Percentiles rank a stretch among this genome's conserved stretches.
Conservation (phyloP, 345 rosid species). For the Gossypium australe region DNA sequence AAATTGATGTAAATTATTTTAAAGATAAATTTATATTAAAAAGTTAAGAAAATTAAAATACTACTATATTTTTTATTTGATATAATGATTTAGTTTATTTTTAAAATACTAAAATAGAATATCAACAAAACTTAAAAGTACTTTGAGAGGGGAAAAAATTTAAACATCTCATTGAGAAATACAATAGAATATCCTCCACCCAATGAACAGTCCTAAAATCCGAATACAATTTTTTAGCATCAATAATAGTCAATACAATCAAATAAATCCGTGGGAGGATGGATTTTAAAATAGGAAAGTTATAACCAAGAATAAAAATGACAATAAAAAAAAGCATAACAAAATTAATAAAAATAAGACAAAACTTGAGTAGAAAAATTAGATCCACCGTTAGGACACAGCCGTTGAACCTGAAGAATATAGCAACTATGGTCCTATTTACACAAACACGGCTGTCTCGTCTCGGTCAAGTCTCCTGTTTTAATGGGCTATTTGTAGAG, state of each 20-base stretch:
- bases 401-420: conserved; percentile 17
- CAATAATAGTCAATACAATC: conserved; percentile 3
- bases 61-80: no score
- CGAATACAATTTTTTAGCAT: background rate
- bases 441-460: conserved; percentile 14
- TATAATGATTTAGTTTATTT: no score
- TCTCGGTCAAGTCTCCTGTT: background rate
- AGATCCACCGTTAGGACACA: conserved; percentile 17
- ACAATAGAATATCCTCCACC: background rate
- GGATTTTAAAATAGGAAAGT: background rate
- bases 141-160: background rate
- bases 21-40: no score
- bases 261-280: conserved; percentile 12
- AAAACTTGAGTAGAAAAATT: conserved; percentile 16
- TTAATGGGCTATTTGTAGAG: background rate
- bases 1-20: no score
- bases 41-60: no score
- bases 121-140: no score
- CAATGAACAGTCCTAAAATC: background rate
- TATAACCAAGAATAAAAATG: background rate
- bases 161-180: background rate
- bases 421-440: conserved; percentile 24
- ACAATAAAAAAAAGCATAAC: background rate
- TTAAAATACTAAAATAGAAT: no score
- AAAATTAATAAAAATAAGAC: background rate